Evolutionary conservation across 306 rosid species (phyloP).

Genomic region (Coriaria nepalensis): DNA sequence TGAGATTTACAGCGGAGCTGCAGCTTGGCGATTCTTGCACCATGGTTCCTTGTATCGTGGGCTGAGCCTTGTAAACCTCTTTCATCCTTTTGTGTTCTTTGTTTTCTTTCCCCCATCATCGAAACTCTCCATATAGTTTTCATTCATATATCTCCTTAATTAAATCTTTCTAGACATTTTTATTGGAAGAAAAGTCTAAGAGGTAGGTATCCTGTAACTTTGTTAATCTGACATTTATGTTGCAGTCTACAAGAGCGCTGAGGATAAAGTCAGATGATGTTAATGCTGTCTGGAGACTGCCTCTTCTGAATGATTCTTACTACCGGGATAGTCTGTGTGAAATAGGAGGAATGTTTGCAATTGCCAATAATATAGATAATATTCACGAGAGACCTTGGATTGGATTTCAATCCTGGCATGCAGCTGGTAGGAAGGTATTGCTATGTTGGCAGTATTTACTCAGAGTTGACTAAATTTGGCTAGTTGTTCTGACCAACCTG

Average conservation of each 20-base stretch:
- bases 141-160: slow-evolving; percentile 4
- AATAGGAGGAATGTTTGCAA: slow-evolving; percentile 92
- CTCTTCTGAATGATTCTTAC: slow-evolving; percentile 55
- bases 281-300: slow-evolving; percentile 68
- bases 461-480: no score
- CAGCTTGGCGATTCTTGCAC: slow-evolving; percentile 84
- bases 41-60: slow-evolving; percentile 96
- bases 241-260: slow-evolving; percentile 65
- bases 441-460: slow-evolving; percentile 25
- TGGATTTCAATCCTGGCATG: slow-evolving; percentile 98
- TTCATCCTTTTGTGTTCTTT: slow-evolving; percentile 7
- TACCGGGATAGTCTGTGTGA: slow-evolving; percentile 71
- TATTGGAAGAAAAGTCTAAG: no score
- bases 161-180: slow-evolving; percentile 1
- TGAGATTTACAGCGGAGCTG: slow-evolving; percentile 82
- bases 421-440: slow-evolving; percentile 95
- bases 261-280: slow-evolving; percentile 89
- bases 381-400: slow-evolving; percentile 93
- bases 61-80: slow-evolving; percentile 72
- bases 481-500: no score
- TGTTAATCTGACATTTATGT: slow-evolving; percentile 12
- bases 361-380: slow-evolving; percentile 72
- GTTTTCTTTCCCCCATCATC: no score
- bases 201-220: neutral
- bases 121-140: slow-evolving; percentile 7